Conservation (phyloP, 805 yeast species). For the Starmerella apicola region DNA sequence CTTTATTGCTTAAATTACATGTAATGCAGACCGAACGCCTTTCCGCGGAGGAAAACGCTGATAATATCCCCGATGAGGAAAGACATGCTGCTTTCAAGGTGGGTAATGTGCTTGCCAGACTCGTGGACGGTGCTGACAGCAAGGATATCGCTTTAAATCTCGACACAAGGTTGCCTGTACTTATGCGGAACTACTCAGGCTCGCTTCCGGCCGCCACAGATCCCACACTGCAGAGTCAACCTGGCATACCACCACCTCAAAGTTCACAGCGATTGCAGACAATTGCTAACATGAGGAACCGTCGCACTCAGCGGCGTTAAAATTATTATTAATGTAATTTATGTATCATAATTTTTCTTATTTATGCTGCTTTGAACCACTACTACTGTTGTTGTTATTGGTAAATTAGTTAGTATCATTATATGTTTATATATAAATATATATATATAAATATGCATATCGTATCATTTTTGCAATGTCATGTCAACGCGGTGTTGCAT, state of each 20-base stretch:
- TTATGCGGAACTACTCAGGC: conserved; percentile 64
- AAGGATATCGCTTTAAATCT: conserved; percentile 17
- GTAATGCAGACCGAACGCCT: conserved; percentile 39
- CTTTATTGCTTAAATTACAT: conserved; percentile 38
- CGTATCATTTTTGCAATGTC: too few relatives aligned
- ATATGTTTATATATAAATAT: too few relatives aligned
- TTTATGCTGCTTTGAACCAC: too few relatives aligned
- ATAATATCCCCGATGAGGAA: conserved; percentile 25
- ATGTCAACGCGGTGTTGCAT: too few relatives aligned
- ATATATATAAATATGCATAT: too few relatives aligned
- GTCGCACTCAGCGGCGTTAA: not conserved
- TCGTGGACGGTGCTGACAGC: conserved; percentile 27
- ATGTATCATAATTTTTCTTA: too few relatives aligned
- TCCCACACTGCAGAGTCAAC: conserved; percentile 6
- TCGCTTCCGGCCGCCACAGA: conserved; percentile 42
- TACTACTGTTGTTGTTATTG: too few relatives aligned
- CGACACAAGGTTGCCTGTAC: conserved; percentile 44
- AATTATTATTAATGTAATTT: too few relatives aligned
- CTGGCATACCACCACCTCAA: not conserved
- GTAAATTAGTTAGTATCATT: too few relatives aligned
- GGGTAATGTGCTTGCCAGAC: conserved; percentile 33
- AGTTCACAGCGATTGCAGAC: conserved; percentile 1
- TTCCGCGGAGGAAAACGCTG: conserved; percentile 18
- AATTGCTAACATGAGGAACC: not conserved
- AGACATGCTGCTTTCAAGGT: conserved; percentile 26